Base-by-base conservation (phyloP, 2,329 filamentous ascomycete species). In the Hypocrella siamensis region DNA sequence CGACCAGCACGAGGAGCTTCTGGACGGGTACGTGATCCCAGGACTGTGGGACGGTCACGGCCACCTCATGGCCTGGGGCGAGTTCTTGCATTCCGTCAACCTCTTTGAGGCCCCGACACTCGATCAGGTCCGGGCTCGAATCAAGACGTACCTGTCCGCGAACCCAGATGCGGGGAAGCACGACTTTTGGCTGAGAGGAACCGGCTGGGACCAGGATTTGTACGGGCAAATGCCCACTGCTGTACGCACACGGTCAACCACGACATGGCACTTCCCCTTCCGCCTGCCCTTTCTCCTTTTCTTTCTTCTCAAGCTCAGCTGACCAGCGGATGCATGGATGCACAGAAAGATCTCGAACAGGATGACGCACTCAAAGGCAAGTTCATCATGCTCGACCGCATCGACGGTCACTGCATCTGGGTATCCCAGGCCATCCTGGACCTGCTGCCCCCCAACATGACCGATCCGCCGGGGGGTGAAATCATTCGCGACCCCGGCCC, bases 31-130 rank as follows among this genome's bases (percentile, higher is more conserved):
- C 40, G 74, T 67, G 2, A 66, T 79, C 17, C 77, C 77, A 0
- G 76, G 76, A 0, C 56, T 82, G 2, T 80, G 75, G 68, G 77
- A 82, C 40, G 75, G 74, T 0, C 77, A 81, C 46, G 77, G 73
- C 0, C 77, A 81, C 45, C 53, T 81, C 30, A 47, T 75, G 14
- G 64, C 68, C 41, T 79, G 76, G 46, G 77, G 71, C 31, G 74
- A 80, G 50, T 75, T 76, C 43, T 53, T 80, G 24, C 66, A 75
- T 42, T 75, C 71, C 4, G 75, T 75, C 0, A 64, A 75, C 41
- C 52, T 82, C 3, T 77, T 79, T 42, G 74, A 70, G 1, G 56
- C 67, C 0, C 37, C 52, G n/a, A 66, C 65, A 5, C 56, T 74
- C 38, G 56, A 60, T 1, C 67, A 78, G 18, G 65, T 75, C 4